Evolutionary conservation across 202 grass and related monocot species (phyloP), one percentile per base, ranked within the genome.

Genomic region (Dendrocalamus latiflorus): DNA sequence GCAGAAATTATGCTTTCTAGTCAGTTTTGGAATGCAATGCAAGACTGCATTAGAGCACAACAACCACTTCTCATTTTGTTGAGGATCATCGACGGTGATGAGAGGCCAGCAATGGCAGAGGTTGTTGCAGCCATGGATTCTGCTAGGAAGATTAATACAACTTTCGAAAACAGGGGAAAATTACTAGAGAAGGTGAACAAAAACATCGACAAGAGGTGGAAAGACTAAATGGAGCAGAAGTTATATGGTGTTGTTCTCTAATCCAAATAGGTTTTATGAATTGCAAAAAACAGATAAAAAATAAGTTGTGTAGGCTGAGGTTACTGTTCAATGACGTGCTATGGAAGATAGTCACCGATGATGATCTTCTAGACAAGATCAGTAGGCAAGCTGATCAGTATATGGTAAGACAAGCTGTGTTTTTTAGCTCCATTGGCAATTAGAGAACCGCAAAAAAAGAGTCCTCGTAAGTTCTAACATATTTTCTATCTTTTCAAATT

Each of bases 21-120:
- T 30, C 28, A 30, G 28, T 30, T 30, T 30, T 30, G 28, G 28
- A 30, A 30, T 30, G 28, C 28, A 30, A 1, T 30, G 28, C 28
- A 30, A 30, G 28, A 30, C 28, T 30, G 2, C 1, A 30, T 30
- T 30, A 30, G 28, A 30, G 28, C 28, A 30, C 2, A 1, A 30
- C 28, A 30, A 30, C 28, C n/a, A n/a, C 28, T 30, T 2, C 28
- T 30, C 10, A 53, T 56, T 79, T 56, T 74, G 15, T 53, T 53
- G 14, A 53, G 50, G 6, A 53, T 20, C n/a, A 0, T 53, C 17
- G 2, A 53, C 0, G 9, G 37, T 5, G 76, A 73, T 59, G 87
- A 89, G 71, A 89, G 17, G 68, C 82, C 63, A 41, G 44, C 82
- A 47, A 89, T 89, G 70, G 50, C 76, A 55, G 69, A 81, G 33